phyloP scores from a whole-genome alignment of 1,139 yeast genomes.

The Magnusiomyces suaveolens region DNA sequence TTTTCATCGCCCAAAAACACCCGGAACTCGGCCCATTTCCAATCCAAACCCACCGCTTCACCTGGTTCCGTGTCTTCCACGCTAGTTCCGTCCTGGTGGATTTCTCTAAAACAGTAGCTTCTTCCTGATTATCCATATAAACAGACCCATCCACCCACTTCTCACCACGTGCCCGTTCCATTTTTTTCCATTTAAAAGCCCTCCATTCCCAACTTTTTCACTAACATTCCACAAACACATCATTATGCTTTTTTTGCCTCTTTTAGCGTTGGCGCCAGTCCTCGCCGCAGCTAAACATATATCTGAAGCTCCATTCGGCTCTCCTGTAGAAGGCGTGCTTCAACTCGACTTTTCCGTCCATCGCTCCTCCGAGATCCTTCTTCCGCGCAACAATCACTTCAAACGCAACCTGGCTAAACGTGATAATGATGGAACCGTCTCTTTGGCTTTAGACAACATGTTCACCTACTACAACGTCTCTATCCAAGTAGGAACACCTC shows the following conservation, averaged over 20 bases:
- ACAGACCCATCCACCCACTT: no score
- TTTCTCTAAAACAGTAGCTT: no score
- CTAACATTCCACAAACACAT: not conserved
- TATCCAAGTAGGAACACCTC: conserved; percentile 46
- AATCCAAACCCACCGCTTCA: no score
- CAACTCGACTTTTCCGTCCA: not conserved
- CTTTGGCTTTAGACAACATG: conserved; percentile 16
- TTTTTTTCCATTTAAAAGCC: not conserved
- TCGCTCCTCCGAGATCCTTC: not conserved
- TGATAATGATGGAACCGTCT: not conserved
- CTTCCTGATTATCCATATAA: no score
- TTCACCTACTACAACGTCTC: conserved; percentile 36
- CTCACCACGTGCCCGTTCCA: no score
- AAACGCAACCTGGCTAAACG: not conserved
- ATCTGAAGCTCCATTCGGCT: not conserved
- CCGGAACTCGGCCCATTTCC: no score
- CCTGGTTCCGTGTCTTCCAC: no score
- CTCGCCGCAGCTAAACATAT: not conserved
- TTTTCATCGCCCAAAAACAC: no score
- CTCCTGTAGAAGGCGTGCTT: not conserved
- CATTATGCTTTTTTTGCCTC: not conserved
- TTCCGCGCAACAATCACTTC: not conserved
- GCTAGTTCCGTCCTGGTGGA: no score
- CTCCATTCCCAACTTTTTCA: not conserved
- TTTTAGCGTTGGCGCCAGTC: not conserved